These are phyloP conservation scores for Pseudogymnoascus sp. DNA, from an alignment of 2,329 filamentous ascomycete genomes.

Conservation along the genomic window DNA sequence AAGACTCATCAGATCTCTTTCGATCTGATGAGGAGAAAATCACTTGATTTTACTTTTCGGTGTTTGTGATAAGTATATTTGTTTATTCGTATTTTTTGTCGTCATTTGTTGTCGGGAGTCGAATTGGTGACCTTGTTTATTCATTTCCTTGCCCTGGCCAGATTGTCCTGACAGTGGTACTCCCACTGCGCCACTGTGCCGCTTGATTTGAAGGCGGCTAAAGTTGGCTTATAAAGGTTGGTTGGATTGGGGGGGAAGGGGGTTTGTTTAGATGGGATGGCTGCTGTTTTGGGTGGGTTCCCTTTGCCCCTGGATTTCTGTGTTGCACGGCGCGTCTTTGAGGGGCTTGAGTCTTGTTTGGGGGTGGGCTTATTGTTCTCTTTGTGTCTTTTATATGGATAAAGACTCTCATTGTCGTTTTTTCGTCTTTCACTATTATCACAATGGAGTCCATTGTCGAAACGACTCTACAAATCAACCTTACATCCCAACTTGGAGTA, in stretches of 20 bases:
- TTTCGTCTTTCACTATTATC: not conserved
- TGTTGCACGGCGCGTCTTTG: not conserved
- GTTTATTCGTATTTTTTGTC: not conserved
- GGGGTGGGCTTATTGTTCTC: not conserved
- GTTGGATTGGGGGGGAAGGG: slow-evolving; percentile 14
- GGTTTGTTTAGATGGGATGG: slow-evolving; percentile 11
- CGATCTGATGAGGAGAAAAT: slow-evolving; percentile 7
- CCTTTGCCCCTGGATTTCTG: not conserved
- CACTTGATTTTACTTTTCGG: slow-evolving; percentile 1
- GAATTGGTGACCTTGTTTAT: not conserved
- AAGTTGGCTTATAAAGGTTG: slow-evolving; percentile 3
- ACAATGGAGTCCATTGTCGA: not conserved
- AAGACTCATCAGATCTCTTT: slow-evolving; percentile 2
- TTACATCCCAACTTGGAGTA: not conserved
- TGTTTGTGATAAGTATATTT: not conserved
- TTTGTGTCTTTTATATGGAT: not conserved
- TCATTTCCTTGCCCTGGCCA: slow-evolving; percentile 1
- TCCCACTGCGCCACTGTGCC: slow-evolving; percentile 1
- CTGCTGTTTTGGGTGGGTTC: not conserved
- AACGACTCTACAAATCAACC: not conserved
- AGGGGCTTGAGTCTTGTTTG: not conserved
- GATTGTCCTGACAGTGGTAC: not conserved
- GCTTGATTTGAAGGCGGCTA: not conserved
- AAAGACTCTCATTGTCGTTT: not conserved
- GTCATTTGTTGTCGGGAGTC: not conserved